Base-by-base conservation (phyloP, 805 yeast species). In the Suhomyces prunicola region DNA sequence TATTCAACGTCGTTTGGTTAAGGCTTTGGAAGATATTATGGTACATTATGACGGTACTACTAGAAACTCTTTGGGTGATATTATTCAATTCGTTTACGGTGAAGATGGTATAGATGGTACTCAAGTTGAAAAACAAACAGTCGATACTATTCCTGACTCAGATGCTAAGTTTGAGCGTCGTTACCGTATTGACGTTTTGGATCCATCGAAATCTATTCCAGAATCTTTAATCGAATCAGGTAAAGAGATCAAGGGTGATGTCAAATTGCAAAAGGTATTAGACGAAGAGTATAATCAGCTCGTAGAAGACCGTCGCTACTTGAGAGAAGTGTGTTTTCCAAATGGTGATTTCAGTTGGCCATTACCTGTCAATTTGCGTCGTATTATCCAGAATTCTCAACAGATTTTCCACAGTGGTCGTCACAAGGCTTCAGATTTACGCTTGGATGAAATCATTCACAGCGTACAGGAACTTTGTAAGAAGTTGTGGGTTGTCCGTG, bases 101-200 rank as follows among this genome's bases (percentile, higher is more conserved):
- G 99, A 94, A 73, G 99, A 94, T 76, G 99, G 99, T 74, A 80
- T 94, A 64, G 99, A 94, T 78, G 99, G 97, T 66, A 88, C 97
- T 27, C 96, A 92, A 68, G 97, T 94, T 56, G 99, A 94, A 71
- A 91, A 89, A 67, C 99, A 94, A 74, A 83, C 96, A 9, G 83
- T 94, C 53, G 99, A 94, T 67, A 89, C 97, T 2, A 88, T 94
- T 64, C 96, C 97, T 35, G 97, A 97, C 13, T 87, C 96, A 10
- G 90, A 89, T 69, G 84, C 74, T 10, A 82, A 87, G 6, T 94
- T 94, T 67, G 97, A 87, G 60, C 81, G 79, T 64, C 84, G 92
- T 57, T 94, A 89, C 75, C 84, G 89, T 69, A 84, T 94, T 54
- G 97, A 94, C 71, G 78, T 94, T 45, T 83, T 93, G 81, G 89